Evolutionary conservation across 2,329 filamentous ascomycete species (phyloP).

Genomic region (Huntiella moniliformis): DNA sequence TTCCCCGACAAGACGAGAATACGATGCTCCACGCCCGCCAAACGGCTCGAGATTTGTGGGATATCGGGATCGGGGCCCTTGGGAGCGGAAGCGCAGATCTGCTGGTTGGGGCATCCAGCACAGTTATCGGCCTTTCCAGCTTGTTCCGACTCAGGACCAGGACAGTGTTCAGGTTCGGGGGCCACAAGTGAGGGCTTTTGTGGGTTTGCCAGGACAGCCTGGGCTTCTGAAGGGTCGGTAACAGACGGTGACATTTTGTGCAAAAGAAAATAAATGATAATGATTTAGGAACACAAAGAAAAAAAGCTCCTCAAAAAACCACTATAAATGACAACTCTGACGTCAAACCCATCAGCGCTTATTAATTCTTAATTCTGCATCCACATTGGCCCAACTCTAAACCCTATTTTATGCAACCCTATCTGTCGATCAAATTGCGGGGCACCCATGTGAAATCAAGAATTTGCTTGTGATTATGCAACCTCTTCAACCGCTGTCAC

Average conservation of each 20-base stretch:
- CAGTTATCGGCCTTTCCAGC: constrained; percentile 64
- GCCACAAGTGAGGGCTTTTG: constrained; percentile 71
- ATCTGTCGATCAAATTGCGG: too few species aligned
- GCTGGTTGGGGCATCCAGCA: constrained; percentile 86
- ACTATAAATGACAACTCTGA: background rate
- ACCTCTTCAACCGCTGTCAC: too few species aligned
- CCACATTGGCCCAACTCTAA: background rate
- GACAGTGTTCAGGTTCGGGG: constrained; percentile 91
- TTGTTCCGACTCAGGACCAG: constrained; percentile 63
- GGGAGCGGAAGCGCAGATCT: constrained; percentile 81
- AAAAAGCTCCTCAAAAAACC: background rate
- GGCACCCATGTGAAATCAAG: too few species aligned
- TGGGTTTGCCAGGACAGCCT: constrained; percentile 56
- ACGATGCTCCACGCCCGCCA: constrained; percentile 72
- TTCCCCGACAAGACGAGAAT: constrained; percentile 86
- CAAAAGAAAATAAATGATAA: background rate
- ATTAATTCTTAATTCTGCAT: background rate
- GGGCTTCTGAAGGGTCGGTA: constrained; percentile 41
- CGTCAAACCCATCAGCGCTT: background rate
- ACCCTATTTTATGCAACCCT: background rate
- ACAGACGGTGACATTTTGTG: constrained; percentile 59
- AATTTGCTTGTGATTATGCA: too few species aligned
- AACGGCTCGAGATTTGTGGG: constrained; percentile 64
- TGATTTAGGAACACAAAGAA: background rate
- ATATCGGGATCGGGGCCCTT: constrained; percentile 95